phyloP scores from a whole-genome alignment of 768 basidiomycete species.

The Dictyophora rubrovolvata region DNA sequence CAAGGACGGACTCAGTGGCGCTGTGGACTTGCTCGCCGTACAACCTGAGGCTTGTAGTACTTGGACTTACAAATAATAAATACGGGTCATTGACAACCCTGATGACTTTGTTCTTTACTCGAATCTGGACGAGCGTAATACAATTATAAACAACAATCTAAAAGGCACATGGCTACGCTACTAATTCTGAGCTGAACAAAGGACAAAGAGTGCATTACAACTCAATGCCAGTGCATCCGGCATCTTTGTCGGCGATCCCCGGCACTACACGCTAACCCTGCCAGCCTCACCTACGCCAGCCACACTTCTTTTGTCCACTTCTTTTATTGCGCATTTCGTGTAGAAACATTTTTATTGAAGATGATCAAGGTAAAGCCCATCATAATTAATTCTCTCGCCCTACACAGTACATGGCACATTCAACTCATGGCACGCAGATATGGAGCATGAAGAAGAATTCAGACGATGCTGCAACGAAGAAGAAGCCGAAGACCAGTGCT shows the following conservation, averaged over 20 bases:
- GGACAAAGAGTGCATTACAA: no score
- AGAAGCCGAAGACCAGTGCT: conserved; percentile 95
- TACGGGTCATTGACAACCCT: no score
- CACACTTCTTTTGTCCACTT: neutral
- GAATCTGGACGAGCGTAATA: no score
- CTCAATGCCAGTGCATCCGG: neutral
- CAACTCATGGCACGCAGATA: conserved; percentile 48
- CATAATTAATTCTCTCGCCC: neutral
- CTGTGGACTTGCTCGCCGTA: no score
- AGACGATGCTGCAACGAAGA: conserved; percentile 94
- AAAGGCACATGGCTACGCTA: no score
- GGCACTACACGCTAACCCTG: neutral
- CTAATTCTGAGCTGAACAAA: no score
- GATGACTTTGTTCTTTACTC: no score
- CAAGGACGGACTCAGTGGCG: neutral
- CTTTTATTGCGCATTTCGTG: neutral
- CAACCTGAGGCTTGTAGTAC: no score
- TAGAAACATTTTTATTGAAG: conserved; percentile 5
- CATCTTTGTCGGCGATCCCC: no score
- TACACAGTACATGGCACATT: neutral
- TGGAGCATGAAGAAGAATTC: conserved; percentile 98
- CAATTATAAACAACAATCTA: no score
- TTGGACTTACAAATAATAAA: no score
- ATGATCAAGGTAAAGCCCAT: conserved; percentile 35
- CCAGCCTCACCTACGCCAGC: conserved; percentile 2